phyloP scores from a whole-genome alignment of 495 filamentous ascomycete species.

The Physcia stellaris region DNA sequence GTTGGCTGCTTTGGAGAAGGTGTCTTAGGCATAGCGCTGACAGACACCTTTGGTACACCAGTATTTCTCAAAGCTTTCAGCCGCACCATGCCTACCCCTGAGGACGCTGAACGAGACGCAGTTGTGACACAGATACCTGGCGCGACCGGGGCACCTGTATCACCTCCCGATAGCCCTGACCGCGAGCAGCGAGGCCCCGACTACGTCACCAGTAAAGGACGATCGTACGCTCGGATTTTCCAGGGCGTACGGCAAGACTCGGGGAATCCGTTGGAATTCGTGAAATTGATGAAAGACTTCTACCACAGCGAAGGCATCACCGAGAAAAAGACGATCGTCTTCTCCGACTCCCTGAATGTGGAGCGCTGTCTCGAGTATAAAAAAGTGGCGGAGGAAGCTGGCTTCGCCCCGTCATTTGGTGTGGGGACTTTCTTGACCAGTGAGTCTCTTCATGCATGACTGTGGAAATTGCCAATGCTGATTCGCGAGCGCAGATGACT shows the following conservation, averaged over 20 bases:
- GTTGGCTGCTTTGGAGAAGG: slow-evolving; percentile 83
- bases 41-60: slow-evolving; percentile 95
- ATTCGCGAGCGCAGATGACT: slow-evolving; percentile 50
- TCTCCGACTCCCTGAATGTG: slow-evolving; percentile 88
- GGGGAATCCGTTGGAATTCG: slow-evolving; percentile 71
- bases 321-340: slow-evolving; percentile 86
- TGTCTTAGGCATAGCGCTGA: slow-evolving; percentile 78
- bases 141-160: slow-evolving; percentile 16
- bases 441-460: slow-evolving; percentile 20
- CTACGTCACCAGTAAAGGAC: slow-evolving; percentile 6
- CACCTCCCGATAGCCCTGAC: slow-evolving; percentile 17
- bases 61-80: slow-evolving; percentile 76
- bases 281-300: slow-evolving; percentile 73
- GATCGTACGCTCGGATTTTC: slow-evolving; percentile 75
- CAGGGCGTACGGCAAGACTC: slow-evolving; percentile 88
- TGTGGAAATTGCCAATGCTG: slow-evolving; percentile 3
- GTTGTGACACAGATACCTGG: slow-evolving; percentile 20
- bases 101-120: slow-evolving; percentile 22
- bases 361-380: slow-evolving; percentile 87
- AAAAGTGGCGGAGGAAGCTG: slow-evolving; percentile 58
- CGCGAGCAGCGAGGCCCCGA: slow-evolving; percentile 13
- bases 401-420: slow-evolving; percentile 76
- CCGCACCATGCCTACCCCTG: slow-evolving; percentile 38
- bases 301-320: slow-evolving; percentile 65
- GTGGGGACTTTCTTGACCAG: slow-evolving; percentile 92